Evolutionary conservation across 768 basidiomycete species (phyloP), one percentile per base, ranked within the genome.

Genomic region (Amyloporia xantha): DNA sequence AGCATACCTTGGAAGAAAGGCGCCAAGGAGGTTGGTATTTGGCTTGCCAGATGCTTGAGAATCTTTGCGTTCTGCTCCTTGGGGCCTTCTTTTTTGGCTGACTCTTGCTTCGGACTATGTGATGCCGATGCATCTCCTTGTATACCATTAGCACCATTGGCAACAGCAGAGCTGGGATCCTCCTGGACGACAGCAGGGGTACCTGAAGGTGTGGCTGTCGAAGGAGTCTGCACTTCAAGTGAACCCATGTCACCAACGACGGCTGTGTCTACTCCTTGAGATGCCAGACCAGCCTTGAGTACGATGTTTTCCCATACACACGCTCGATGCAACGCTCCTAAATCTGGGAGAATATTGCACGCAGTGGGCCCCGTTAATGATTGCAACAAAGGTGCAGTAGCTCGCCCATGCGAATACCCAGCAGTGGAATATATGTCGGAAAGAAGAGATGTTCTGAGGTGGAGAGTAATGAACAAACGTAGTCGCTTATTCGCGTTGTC

Each of bases 251-350:
- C 21, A 17, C 47, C 5, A 28, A 55, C 39, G 30, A 53, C 48
- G 23, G 55, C 23, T 15, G 37, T 24, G 10, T 51, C 52, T 2
- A 54, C 30, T 4, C 51, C 56, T 20, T 54, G 54, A 19, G 46
- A 48, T 2, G 71, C 64, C 35, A 84, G 66, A 21, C 76, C 78
- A 15, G 74, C 70, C 55, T 85, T 86, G 43, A 96, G 74, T 15
- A 81, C 67, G 35, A 91, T 86, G 56, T 90, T 92, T 67, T 95
- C 91, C 86, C 89, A 91, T 5, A 91, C 78, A 52, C 80, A 83
- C 1, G 83, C 79, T 13, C 90, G 80, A 62, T 96, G 92, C 5
- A 97, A 69, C 39, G 77, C 66, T 2, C 93, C 95, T 23, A 97
- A 71, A 53, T 87, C 77, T 3, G 68, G 66, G 21, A 98, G 67